Percentiles rank a stretch among this genome's conserved stretches.
Evolutionary conservation across 2,329 filamentous ascomycete genomes (phyloP).

Genomic region (Ascochyta clinopodiicola): DNA sequence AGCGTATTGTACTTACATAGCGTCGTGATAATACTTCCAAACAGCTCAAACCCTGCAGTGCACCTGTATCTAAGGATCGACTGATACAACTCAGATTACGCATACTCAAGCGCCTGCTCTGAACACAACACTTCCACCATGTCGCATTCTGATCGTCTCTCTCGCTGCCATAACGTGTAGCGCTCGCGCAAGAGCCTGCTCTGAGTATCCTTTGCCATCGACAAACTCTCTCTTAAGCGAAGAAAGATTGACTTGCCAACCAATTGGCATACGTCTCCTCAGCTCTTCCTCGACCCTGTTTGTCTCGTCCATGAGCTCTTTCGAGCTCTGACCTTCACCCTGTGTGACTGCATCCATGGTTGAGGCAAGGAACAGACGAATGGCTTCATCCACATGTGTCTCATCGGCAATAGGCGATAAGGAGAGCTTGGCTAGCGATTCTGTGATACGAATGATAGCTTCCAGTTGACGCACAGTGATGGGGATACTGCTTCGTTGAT

Average conservation of each 20-base stretch:
- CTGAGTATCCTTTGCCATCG: constrained; percentile 86
- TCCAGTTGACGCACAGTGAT: constrained; percentile 98
- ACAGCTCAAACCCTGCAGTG: not conserved
- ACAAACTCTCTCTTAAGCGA: constrained; percentile 90
- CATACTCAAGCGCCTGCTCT: constrained; percentile 25
- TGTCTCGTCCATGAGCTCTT: constrained; percentile 90
- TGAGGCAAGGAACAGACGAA: constrained; percentile 91
- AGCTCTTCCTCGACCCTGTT: constrained; percentile 87
- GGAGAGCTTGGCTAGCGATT: constrained; percentile 90
- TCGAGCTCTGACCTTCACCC: constrained; percentile 77
- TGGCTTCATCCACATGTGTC: constrained; percentile 94
- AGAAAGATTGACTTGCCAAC: constrained; percentile 90
- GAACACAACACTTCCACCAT: constrained; percentile 56
- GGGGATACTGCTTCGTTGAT: constrained; percentile 89
- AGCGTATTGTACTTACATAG: not conserved
- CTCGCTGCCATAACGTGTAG: constrained; percentile 84
- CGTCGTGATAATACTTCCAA: not conserved
- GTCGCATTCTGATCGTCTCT: constrained; percentile 83
- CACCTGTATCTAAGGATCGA: not conserved
- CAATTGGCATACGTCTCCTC: constrained; percentile 84
- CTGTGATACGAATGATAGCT: constrained; percentile 95
- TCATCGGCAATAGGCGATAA: constrained; percentile 87
- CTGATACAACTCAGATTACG: not conserved
- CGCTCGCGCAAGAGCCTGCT: constrained; percentile 83
- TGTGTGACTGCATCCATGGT: constrained; percentile 98